These are phyloP conservation scores for Leccinum holopus DNA, from an alignment of 1,284 basidiomycete genomes.

Conservation along the genomic window DNA sequence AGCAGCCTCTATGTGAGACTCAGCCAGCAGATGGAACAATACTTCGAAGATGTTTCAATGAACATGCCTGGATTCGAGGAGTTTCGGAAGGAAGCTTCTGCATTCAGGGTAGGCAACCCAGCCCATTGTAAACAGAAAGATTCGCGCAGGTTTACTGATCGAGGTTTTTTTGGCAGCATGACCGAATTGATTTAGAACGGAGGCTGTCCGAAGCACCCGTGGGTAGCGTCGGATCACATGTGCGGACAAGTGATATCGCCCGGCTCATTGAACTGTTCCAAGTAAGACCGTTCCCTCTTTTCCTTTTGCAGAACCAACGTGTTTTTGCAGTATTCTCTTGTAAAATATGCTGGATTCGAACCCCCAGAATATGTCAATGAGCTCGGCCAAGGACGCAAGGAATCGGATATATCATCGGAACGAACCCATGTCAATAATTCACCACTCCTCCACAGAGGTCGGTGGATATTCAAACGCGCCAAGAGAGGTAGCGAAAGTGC, in stretches of 20 bases:
- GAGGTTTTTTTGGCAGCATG: constrained; percentile 47
- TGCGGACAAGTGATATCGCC: constrained; percentile 76
- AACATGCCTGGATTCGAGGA: constrained; percentile 65
- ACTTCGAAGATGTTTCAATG: constrained; percentile 64
- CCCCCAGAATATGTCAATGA: constrained; percentile 40
- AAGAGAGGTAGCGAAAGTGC: constrained; percentile 29
- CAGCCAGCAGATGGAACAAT: constrained; percentile 77
- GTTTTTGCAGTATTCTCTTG: constrained; percentile 53
- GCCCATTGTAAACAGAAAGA: neutral
- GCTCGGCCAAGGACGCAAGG: constrained; percentile 27
- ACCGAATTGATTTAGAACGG: constrained; percentile 68
- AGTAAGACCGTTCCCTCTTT: constrained; percentile 34
- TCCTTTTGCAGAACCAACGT: neutral
- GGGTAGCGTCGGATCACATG: constrained; percentile 39
- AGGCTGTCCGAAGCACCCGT: constrained; percentile 46
- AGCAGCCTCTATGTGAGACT: constrained; percentile 72
- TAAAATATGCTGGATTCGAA: constrained; percentile 70
- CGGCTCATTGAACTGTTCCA: constrained; percentile 84
- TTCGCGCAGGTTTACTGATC: constrained; percentile 7
- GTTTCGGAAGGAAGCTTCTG: constrained; percentile 71
- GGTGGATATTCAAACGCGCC: constrained; percentile 35
- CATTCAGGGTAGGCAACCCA: constrained; percentile 60
- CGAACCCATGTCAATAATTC: constrained; percentile 37
- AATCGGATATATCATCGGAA: constrained; percentile 35
- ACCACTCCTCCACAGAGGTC: constrained; percentile 27